Base-by-base conservation (phyloP, 768 basidiomycete genomes). In the Neoboletus subvelutipes region DNA sequence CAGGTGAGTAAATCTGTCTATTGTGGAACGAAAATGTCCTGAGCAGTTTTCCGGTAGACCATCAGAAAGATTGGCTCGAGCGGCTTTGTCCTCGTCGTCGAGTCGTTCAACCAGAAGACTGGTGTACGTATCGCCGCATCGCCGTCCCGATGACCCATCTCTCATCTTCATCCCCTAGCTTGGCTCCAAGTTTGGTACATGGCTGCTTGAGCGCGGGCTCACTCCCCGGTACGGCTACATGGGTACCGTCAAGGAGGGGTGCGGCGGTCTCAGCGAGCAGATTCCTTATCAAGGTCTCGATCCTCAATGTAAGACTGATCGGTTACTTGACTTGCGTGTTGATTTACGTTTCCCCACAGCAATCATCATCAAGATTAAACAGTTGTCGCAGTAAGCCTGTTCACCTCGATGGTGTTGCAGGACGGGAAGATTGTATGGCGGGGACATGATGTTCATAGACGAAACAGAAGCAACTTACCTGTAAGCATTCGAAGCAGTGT, bases 21-120 rank as follows among this genome's bases (percentile, higher is more conserved):
- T 28, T 47, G 36, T 42, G 28, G 11, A 33, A 49, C 11, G 15
- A 22, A 2, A 6, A 28, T 17, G 29, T 54, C 26, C 41, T n/a
- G 15, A 67, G 24, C 10, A 3, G 4, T 18, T 20, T 17, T 24
- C 33, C 15, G 28, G 26, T 55, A 86, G 82, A 79, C 74, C 22
- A 83, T 89, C 62, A 78, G 67, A 70, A 90, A 90, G 77, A 80
- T 90, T 45, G 92, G 92, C 9, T 64, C 77, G 26, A 87, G 81
- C 62, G 82, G 81, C 20, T 93, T 93, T 71, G 90, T 94, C 29
- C 80, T 94, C 31, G 84, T 94, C 40, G 90, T 88, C 17, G 92
- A 94, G 75, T 88, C 89, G 18, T 78, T 90, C 55, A 94, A 90
- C 76, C 88, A 88, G 75, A 92, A 91, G 84, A 94, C 92, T 9